Conservation (phyloP, 768 basidiomycete species). For the Sarcomyxa edulis region DNA sequence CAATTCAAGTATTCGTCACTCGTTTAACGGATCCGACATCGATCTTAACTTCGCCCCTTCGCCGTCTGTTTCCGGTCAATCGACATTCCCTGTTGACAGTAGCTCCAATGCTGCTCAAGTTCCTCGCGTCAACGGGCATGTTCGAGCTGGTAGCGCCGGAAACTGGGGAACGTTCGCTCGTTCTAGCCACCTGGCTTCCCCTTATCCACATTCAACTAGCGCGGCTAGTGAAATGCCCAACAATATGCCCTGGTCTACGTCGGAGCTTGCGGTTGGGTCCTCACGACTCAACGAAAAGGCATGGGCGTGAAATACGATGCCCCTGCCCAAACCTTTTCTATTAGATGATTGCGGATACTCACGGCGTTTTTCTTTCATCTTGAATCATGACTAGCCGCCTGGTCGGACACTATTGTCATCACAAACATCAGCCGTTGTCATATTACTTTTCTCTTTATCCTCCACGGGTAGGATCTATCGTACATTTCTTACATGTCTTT, state of each 20-base stretch:
- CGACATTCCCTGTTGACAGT: slow-evolving; percentile 36
- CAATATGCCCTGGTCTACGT: slow-evolving; percentile 55
- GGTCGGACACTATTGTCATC: slow-evolving; percentile 2
- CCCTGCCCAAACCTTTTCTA: too few species aligned
- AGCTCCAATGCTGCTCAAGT: slow-evolving; percentile 22
- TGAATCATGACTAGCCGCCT: not conserved
- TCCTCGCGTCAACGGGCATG: slow-evolving; percentile 58
- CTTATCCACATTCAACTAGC: slow-evolving; percentile 53
- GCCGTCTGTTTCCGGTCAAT: slow-evolving; percentile 38
- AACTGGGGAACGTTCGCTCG: slow-evolving; percentile 70
- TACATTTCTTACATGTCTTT: slow-evolving; percentile 2
- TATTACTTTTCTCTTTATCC: slow-evolving; percentile 5
- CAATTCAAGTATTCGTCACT: slow-evolving; percentile 59
- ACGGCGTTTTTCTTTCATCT: not conserved
- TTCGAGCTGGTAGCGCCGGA: slow-evolving; percentile 74
- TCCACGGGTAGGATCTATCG: not conserved
- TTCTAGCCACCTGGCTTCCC: slow-evolving; percentile 42
- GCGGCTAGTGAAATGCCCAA: slow-evolving; percentile 52
- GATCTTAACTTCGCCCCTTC: slow-evolving; percentile 55
- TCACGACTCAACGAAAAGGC: slow-evolving; percentile 56
- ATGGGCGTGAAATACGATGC: slow-evolving; percentile 44
- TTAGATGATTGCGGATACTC: too few species aligned
- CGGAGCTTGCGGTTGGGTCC: slow-evolving; percentile 43
- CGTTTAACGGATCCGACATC: slow-evolving; percentile 69
- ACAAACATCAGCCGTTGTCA: not conserved